Base-by-base conservation (phyloP, 2,329 filamentous ascomycete genomes). In the Ilyonectria robusta region DNA sequence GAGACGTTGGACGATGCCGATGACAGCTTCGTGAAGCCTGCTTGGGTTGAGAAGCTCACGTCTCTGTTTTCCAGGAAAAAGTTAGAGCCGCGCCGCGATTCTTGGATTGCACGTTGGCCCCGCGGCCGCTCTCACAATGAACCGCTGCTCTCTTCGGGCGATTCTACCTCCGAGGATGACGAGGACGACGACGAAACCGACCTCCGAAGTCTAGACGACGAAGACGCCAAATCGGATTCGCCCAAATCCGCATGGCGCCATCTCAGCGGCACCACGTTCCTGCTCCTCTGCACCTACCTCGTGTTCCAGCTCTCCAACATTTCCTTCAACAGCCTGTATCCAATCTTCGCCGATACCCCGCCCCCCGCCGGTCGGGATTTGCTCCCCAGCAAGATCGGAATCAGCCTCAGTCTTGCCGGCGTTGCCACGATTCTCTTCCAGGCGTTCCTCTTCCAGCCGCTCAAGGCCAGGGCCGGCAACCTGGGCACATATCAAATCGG, bases 241-340 rank as follows among this genome's bases (percentile, higher is more conserved):
- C 66, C 72, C 1, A 59, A 65, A 29, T 61, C 83, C 83, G 64
- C 80, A 1, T 85, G 85, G 81, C 83, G 79, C n/a, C 83, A 87
- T 48, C 86, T 95, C 57, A 97, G 93, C 75, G 87, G 91, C 64
- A 94, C 96, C 66, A 97, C 94, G 0, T 79, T 98, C 13, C 84
- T 97, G 3, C 87, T 99, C 0, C 87, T 99, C 6, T 79, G 89
- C 59, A 97, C 95, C 0, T 98, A 97, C 77, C 88, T 98, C 48
- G 92, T 98, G 56, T 99, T 98, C 78, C 95, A 98, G 76, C 86
- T 99, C 6, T 91, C 93, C 67, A 98, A 98, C 79, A 94, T 98
- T 71, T 94, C 94, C 4, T 99, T 95, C 86, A 98, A 97, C 81
- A 95, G 94, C 19, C 85, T 99, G 0, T 99, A 97, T 75, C 96